phyloP scores from a whole-genome alignment of 257 asterid species.

The Ilex asprella region DNA sequence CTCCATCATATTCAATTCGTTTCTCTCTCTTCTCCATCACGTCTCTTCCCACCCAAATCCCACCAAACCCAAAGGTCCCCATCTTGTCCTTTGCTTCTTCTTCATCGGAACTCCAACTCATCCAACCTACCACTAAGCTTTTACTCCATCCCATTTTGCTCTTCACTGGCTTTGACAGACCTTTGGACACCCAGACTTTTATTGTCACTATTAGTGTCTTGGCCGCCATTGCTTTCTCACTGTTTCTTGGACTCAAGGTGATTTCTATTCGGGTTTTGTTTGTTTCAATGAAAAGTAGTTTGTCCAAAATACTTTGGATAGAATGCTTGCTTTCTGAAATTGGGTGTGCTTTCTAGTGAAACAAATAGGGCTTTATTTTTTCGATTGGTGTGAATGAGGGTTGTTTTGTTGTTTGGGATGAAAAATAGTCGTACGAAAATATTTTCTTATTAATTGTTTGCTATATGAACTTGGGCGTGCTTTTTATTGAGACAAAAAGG shows the following conservation, averaged over 20 bases:
- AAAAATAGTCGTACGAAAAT: not conserved
- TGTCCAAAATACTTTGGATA: too few species aligned
- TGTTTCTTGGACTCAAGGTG: conserved; percentile 86
- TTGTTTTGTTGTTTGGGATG: not conserved
- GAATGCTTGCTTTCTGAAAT: too few species aligned
- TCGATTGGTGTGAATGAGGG: not conserved
- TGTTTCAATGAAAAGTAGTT: too few species aligned
- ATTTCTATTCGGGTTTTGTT: not conserved
- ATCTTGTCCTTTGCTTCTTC: conserved; percentile 21
- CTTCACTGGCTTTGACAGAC: conserved; percentile 45
- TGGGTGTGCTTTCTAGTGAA: too few species aligned
- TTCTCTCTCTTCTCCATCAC: conserved; percentile 10
- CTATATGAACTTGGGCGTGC: not conserved
- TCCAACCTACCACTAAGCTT: conserved; percentile 17
- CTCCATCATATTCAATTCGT: conserved; percentile 10
- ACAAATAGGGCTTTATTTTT: too few species aligned
- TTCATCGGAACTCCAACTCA: conserved; percentile 19
- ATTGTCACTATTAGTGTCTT: conserved; percentile 69
- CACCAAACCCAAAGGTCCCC: conserved; percentile 30
- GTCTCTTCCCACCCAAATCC: conserved; percentile 18
- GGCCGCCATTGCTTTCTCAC: conserved; percentile 79
- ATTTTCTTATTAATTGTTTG: too few species aligned
- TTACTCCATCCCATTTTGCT: conserved; percentile 49
- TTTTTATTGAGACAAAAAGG: not conserved
- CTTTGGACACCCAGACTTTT: conserved; percentile 82